Evolutionary conservation across 495 filamentous ascomycete species (phyloP), one percentile per base, ranked within the genome.

Genomic region (Hypomontagnella monticulosa): DNA sequence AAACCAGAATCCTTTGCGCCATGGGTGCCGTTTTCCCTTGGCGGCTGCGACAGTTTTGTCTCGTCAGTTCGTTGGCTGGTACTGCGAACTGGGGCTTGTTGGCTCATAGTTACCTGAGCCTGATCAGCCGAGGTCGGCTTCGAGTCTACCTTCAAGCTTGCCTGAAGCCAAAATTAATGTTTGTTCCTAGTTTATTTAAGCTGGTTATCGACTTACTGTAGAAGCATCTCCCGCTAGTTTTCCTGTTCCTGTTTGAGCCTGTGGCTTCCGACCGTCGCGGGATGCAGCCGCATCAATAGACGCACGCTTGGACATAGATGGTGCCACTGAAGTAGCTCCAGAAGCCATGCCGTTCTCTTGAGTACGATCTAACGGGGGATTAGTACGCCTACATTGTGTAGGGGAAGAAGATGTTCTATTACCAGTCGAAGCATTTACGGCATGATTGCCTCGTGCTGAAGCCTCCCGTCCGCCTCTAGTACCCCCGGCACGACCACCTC

Each of bases 401-500:
- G 30, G 37, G 11, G 58, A 8, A 47, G 8, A 8, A 47, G 8
- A 4, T 27, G 8, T 11, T 38, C 32, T 40, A 16, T 46, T 70
- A 59, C 62, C 66, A 40, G 37, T 58, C 56, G 71, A 49, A n/a
- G 63, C 46, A 15, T 50, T 68, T 8, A 30, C 14, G n/a, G 57
- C 33, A 8, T 74, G 71, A 37, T 73, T 75, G 20, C 62, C 60
- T 44, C 71, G 65, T 32, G 71, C 44, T 11, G 48, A 69, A 36
- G 73, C 74, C 53, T 80, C 82, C 50, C 78, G 75, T 15, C 79
- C 83, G 41, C 84, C 86, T 56, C 89, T 83, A 43, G 82, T 73
- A 34, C 83, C 83, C 61, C 80, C 80, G 55, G 82, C 79, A 70
- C 85, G 86, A 77, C 75, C 63, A 74, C 76, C 73, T 80, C 81